These are phyloP conservation scores for Solanum etuberosum DNA, from an alignment of 257 asterid species.

Conservation along the genomic window DNA sequence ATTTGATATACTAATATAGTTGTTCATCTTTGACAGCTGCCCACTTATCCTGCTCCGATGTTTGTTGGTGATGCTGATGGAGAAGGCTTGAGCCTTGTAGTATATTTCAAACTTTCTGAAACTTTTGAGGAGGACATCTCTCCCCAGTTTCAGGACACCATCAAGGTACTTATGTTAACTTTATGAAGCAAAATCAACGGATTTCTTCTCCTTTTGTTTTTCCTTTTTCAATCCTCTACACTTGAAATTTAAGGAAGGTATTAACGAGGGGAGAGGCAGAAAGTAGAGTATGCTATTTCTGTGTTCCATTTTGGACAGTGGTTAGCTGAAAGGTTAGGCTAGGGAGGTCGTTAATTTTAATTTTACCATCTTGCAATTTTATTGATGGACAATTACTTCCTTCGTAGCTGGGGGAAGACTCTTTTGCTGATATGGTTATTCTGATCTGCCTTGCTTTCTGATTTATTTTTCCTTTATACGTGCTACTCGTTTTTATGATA, in stretches of 20 bases:
- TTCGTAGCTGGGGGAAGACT: neutral
- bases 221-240: neutral
- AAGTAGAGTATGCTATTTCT: neutral
- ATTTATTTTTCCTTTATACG: neutral
- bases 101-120: constrained; percentile 56
- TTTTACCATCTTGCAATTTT: neutral
- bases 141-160: constrained; percentile 51
- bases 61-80: constrained; percentile 70
- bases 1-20: neutral
- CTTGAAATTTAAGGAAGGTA: neutral
- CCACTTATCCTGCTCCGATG: constrained; percentile 62
- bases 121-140: constrained; percentile 43
- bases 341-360: neutral
- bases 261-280: neutral
- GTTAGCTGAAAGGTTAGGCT: neutral
- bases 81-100: constrained; percentile 67
- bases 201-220: neutral
- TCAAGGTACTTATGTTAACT: constrained; percentile 31
- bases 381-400: neutral
- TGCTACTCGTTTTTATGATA: constrained; percentile 10
- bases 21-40: constrained; percentile 33
- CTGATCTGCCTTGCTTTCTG: neutral
- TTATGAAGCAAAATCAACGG: neutral
- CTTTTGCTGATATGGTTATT: neutral
- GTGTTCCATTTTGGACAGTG: neutral